Conservation (phyloP, 2,329 filamentous ascomycete genomes). For the Trichoderma sp. region DNA sequence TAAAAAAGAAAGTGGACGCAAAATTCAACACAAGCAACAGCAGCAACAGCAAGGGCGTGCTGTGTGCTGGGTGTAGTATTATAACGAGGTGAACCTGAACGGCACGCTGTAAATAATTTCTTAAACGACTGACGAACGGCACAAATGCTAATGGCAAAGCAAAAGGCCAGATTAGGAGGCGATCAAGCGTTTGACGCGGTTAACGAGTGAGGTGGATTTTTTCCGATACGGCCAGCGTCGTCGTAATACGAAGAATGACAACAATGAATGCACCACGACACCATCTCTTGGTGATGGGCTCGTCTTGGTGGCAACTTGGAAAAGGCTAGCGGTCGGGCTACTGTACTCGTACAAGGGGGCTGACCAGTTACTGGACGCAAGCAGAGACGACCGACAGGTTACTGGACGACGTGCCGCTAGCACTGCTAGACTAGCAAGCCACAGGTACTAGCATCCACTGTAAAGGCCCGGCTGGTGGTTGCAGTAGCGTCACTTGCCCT, state of each 20-base stretch:
- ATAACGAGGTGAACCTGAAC: background rate
- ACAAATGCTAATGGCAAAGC: background rate
- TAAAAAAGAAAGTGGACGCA: background rate
- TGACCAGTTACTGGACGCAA: background rate
- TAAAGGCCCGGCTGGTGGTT: background rate
- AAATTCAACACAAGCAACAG: background rate
- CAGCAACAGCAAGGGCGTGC: background rate
- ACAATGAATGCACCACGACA: background rate
- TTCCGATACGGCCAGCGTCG: conserved; percentile 5
- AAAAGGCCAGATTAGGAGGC: background rate
- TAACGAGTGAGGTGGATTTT: background rate
- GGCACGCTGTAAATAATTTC: background rate
- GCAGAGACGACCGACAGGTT: background rate
- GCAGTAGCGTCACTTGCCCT: background rate
- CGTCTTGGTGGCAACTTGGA: background rate
- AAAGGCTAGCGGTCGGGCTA: background rate
- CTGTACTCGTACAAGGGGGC: too few species aligned
- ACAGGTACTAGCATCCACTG: background rate
- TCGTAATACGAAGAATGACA: conserved; percentile 6
- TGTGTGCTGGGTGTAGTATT: background rate
- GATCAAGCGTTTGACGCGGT: background rate
- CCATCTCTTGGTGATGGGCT: conserved; percentile 12
- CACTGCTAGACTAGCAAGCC: background rate
- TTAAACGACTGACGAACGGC: background rate
- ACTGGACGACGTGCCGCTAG: background rate